Base-by-base conservation (phyloP, 805 yeast genomes). In the Candida nitratophila region DNA sequence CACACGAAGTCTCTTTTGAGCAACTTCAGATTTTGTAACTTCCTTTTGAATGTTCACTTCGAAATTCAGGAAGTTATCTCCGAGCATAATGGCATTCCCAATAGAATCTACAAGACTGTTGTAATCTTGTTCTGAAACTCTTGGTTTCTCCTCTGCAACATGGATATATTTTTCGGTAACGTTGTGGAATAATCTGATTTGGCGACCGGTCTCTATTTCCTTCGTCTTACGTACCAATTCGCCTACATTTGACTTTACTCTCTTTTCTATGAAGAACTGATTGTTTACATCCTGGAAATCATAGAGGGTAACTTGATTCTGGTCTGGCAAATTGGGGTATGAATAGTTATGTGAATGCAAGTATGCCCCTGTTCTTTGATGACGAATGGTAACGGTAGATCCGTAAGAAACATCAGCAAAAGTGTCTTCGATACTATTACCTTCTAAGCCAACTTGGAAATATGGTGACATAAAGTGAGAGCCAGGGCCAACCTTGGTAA, bases 111-210 rank as follows among this genome's bases (percentile, higher is more conserved):
- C 95, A 62, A 89, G 96, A 50, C 74, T 76, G 57, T 89, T 83
- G 63, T 91, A 90, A 45, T 93, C 98, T 56, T 87, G 93, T 57
- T 87, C 96, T 10, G 91, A 77, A 24, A 89, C 77, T 10, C 96
- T 96, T 3, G 98, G 96, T 47, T 90, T 78, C 4, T 41, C 54
- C 48, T 86, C 85, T 50, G 73, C 79, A 20, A 88, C 84, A 50
- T 81, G 81, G 42, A 93, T 64, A 39, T 85, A 77, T 49, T 79
- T 78, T 15, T 81, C 76, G 1, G 97, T 84, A 2, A 54, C 48
- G 46, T 71, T 70, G 60, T 93, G 98, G 66, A 76, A 78, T n/a
- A 93, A 60, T 46, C 83, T 71, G 19, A 91, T 65, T 14, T 69
- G 58, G 45, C 74, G 79, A 17, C 83, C 82, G 50, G 79, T 76